These are phyloP conservation scores for Lablab purpureus DNA, from an alignment of 306 rosid species.

Conservation along the genomic window DNA sequence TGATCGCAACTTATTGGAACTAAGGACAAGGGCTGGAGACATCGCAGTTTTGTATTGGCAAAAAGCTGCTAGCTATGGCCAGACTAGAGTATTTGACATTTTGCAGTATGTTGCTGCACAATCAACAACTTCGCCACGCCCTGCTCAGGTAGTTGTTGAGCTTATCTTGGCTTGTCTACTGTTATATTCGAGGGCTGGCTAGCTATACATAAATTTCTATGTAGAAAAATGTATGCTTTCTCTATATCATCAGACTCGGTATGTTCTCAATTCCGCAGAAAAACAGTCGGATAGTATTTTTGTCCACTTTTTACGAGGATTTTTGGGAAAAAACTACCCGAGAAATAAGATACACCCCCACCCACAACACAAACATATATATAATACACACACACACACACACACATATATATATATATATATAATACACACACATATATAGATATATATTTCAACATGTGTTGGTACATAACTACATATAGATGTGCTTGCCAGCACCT, in stretches of 20 bases:
- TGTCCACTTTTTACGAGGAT: not conserved
- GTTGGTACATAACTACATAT: not conserved
- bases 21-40: constrained; percentile 83
- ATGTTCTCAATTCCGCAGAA: not conserved
- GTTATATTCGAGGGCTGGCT: constrained; percentile 30
- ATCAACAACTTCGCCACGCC: constrained; percentile 72
- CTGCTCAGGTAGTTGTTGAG: constrained; percentile 66
- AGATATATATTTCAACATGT: too few species aligned
- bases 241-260: not conserved
- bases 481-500: not conserved
- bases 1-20: constrained; percentile 80
- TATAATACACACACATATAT: too few species aligned
- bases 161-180: not conserved
- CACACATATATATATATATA: too few species aligned
- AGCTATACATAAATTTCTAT: not conserved
- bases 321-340: not conserved
- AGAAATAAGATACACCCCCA: not conserved
- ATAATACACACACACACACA: too few species aligned
- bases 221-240: not conserved
- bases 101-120: constrained; percentile 84
- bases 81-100: constrained; percentile 78
- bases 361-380: too few species aligned
- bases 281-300: not conserved
- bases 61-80: constrained; percentile 80
- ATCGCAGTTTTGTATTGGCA: constrained; percentile 71